These are phyloP conservation scores for Hemisphaericaspora nanyangensis DNA, from an alignment of 805 yeast species.

Conservation along the genomic window DNA sequence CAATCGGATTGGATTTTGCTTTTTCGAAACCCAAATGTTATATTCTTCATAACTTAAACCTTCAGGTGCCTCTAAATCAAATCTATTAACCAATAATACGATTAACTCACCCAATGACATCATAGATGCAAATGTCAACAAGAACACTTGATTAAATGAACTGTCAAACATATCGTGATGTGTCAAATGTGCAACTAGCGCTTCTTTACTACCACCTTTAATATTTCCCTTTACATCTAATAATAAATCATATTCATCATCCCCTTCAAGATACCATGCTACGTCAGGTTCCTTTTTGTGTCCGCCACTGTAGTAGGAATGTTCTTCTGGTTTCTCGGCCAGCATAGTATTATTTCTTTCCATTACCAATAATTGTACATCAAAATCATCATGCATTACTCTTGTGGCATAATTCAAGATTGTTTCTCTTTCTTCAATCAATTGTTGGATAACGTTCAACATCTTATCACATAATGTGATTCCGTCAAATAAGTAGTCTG, in stretches of 20 bases:
- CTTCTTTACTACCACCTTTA: conserved; percentile 80
- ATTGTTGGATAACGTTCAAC: conserved; percentile 45
- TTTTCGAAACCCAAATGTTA: conserved; percentile 68
- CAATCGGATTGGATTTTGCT: conserved; percentile 61
- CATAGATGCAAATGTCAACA: conserved; percentile 74
- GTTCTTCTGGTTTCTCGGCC: conserved; percentile 35
- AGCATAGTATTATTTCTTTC: conserved; percentile 41
- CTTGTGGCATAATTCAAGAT: conserved; percentile 71
- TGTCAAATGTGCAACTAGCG: conserved; percentile 75
- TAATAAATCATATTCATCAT: conserved; percentile 51
- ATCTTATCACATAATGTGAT: conserved; percentile 32
- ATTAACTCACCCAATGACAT: conserved; percentile 63
- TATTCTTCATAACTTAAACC: conserved; percentile 82
- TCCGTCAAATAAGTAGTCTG: conserved; percentile 35
- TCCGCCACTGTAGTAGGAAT: conserved; percentile 29
- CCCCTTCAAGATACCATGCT: conserved; percentile 74
- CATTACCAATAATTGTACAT: conserved; percentile 51
- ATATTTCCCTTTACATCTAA: conserved; percentile 68
- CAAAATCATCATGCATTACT: conserved; percentile 71
- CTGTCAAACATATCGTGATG: conserved; percentile 64
- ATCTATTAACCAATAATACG: conserved; percentile 57
- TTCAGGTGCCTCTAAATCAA: conserved; percentile 76
- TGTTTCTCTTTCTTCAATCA: conserved; percentile 68
- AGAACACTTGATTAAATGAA: conserved; percentile 62
- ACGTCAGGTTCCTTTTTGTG: conserved; percentile 36